These are phyloP conservation scores for Solanum hybrid DNA, from an alignment of 305 asterid genomes.

Conservation along the genomic window DNA sequence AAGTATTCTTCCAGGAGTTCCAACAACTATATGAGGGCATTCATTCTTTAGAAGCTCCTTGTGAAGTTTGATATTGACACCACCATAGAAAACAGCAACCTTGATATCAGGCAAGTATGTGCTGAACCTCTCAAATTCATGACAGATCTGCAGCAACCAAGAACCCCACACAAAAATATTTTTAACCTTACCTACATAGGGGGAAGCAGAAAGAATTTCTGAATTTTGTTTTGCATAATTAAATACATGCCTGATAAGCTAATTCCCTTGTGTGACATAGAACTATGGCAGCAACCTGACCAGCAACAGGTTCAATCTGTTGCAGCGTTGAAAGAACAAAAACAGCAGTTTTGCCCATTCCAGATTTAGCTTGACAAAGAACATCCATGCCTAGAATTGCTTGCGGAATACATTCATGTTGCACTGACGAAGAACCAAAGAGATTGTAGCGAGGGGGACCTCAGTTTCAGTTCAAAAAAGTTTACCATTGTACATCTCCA, in stretches of 20 bases:
- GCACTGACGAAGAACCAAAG: conserved; percentile 85
- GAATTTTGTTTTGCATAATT: too few relatives aligned
- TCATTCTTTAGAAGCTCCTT: conserved; percentile 61
- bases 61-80: conserved; percentile 61
- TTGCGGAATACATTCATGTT: conserved; percentile 97
- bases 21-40: conserved; percentile 72
- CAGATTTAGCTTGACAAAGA: conserved; percentile 93
- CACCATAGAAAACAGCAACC: conserved; percentile 66
- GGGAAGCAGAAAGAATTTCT: too few relatives aligned
- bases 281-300: conserved; percentile 84
- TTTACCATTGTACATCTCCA: conserved; percentile 68
- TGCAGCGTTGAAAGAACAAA: conserved; percentile 78
- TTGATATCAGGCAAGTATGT: conserved; percentile 45
- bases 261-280: conserved; percentile 85
- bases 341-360: conserved; percentile 94
- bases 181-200: too few relatives aligned
- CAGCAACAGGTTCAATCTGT: conserved; percentile 72
- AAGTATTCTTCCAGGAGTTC: conserved; percentile 66
- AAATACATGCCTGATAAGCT: conserved; percentile 80
- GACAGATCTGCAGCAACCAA: conserved; percentile 50
- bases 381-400: conserved; percentile 96
- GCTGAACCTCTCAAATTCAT: conserved; percentile 56
- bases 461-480: conserved; percentile 64
- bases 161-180: neutral
- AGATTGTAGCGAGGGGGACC: conserved; percentile 69